Percentiles rank a stretch among this genome's conserved stretches.
Conservation (phyloP, 352 stramenopile genomes). For the Globisporangium sylvaticum region DNA sequence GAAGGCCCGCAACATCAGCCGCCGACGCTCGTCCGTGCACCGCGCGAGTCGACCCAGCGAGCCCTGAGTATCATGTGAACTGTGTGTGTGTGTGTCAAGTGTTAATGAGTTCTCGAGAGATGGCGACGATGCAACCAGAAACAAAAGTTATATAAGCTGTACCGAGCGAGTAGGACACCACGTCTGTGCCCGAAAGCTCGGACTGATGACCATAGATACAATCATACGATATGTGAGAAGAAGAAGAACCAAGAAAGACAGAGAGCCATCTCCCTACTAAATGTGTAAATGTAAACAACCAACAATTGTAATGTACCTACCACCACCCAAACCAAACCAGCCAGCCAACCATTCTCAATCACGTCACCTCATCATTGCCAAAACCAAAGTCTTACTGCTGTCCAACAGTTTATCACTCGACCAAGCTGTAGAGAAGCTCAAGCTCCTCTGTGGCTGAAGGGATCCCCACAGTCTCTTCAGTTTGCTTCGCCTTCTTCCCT, state of each 20-base stretch:
- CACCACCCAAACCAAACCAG: no score
- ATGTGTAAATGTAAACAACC: conserved; percentile 6
- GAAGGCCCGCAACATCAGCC: conserved; percentile 61
- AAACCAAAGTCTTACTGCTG: not conserved
- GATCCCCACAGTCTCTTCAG: not conserved
- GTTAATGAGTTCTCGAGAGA: not conserved
- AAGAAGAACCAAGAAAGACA: not conserved
- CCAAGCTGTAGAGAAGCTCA: conserved; percentile 4
- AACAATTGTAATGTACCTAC: conserved; percentile 1
- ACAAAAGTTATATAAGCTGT: conserved; percentile 8
- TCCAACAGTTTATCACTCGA: not conserved
- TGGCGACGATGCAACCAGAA: not conserved
- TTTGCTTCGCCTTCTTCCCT: not conserved
- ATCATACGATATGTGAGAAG: not conserved
- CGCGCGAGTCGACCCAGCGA: conserved; percentile 1
- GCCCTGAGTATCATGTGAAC: not conserved
- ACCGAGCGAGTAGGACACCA: not conserved
- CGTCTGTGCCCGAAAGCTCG: not conserved
- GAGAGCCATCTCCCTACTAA: not conserved
- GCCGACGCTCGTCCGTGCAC: conserved; percentile 34
- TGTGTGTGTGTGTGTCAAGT: not conserved
- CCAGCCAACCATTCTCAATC: not conserved
- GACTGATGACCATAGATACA: conserved; percentile 6
- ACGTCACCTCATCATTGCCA: not conserved
- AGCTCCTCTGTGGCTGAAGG: conserved; percentile 11